These are phyloP conservation scores for Imleria badia DNA, from an alignment of 768 basidiomycete species.

Conservation along the genomic window DNA sequence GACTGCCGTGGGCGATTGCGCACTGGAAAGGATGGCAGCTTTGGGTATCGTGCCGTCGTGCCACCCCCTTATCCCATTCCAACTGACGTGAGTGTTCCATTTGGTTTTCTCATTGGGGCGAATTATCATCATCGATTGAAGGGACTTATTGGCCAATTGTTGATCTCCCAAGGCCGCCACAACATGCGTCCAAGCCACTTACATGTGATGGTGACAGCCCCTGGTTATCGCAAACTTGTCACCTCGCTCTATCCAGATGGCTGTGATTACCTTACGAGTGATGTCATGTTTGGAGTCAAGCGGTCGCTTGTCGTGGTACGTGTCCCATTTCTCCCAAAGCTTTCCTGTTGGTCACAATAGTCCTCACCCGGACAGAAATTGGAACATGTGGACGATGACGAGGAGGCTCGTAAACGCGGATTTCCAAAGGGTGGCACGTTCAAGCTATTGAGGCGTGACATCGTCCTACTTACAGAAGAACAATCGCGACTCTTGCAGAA, in stretches of 20 bases:
- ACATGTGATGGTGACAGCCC: slow-evolving; percentile 70
- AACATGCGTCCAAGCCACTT: slow-evolving; percentile 79
- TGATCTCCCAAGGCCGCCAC: slow-evolving; percentile 60
- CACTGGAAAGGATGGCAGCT: slow-evolving; percentile 60
- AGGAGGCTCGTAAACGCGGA: slow-evolving; percentile 51
- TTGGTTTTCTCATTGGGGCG: neutral
- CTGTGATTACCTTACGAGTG: slow-evolving; percentile 64
- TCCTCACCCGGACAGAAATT: slow-evolving; percentile 42
- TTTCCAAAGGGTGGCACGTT: slow-evolving; percentile 47
- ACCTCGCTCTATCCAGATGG: slow-evolving; percentile 77
- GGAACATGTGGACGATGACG: slow-evolving; percentile 51
- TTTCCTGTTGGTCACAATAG: neutral
- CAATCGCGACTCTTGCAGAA: slow-evolving; percentile 36
- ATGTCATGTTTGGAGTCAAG: slow-evolving; percentile 83
- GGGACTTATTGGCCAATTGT: slow-evolving; percentile 70
- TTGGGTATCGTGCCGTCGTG: slow-evolving; percentile 70
- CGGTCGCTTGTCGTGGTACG: slow-evolving; percentile 72
- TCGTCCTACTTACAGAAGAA: slow-evolving; percentile 44
- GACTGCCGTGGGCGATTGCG: slow-evolving; percentile 73
- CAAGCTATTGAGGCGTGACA: slow-evolving; percentile 47
- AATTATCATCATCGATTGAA: slow-evolving; percentile 23
- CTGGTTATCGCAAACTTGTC: slow-evolving; percentile 67
- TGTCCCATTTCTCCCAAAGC: slow-evolving; percentile 2
- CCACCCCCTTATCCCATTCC: slow-evolving; percentile 74
- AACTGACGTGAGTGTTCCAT: slow-evolving; percentile 48